Conservation (phyloP, 768 basidiomycete species). For the Pluteus cervinus region DNA sequence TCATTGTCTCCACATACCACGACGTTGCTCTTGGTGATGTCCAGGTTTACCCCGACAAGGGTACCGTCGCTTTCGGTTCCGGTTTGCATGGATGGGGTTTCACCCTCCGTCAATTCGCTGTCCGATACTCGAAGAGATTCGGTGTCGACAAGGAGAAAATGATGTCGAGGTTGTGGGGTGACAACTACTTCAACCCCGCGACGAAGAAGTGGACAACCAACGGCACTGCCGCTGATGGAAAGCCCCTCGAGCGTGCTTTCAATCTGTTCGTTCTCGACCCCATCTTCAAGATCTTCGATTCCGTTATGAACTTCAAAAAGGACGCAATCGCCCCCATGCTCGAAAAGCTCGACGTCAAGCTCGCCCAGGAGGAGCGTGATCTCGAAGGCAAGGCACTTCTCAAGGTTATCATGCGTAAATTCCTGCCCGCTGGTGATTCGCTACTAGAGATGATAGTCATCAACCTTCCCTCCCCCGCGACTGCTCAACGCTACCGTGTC, state of each 20-base stretch:
- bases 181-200: slow-evolving; percentile 98
- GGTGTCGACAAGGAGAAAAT: slow-evolving; percentile 99
- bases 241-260: slow-evolving; percentile 96
- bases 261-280: slow-evolving; percentile 98
- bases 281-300: slow-evolving; percentile 97
- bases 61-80: slow-evolving; percentile 98
- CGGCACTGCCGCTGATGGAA: slow-evolving; percentile 68
- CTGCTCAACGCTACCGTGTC: slow-evolving; percentile 97
- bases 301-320: slow-evolving; percentile 99
- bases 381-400: slow-evolving; percentile 93
- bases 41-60: slow-evolving; percentile 97
- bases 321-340: slow-evolving; percentile 77
- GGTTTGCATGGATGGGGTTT: slow-evolving; percentile 99
- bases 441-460: slow-evolving; percentile 99
- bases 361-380: slow-evolving; percentile 83
- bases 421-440: slow-evolving; percentile 98
- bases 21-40: slow-evolving; percentile 93
- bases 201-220: slow-evolving; percentile 96
- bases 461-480: slow-evolving; percentile 95
- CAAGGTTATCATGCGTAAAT: slow-evolving; percentile 98
- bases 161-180: slow-evolving; percentile 97
- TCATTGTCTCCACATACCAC: slow-evolving; percentile 97
- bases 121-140: slow-evolving; percentile 95
- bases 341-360: slow-evolving; percentile 94
- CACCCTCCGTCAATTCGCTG: slow-evolving; percentile 96